Percentiles rank a stretch among this genome's conserved stretches.
Evolutionary conservation across 2,329 filamentous ascomycete species (phyloP).

Genomic region (Calycina marina): DNA sequence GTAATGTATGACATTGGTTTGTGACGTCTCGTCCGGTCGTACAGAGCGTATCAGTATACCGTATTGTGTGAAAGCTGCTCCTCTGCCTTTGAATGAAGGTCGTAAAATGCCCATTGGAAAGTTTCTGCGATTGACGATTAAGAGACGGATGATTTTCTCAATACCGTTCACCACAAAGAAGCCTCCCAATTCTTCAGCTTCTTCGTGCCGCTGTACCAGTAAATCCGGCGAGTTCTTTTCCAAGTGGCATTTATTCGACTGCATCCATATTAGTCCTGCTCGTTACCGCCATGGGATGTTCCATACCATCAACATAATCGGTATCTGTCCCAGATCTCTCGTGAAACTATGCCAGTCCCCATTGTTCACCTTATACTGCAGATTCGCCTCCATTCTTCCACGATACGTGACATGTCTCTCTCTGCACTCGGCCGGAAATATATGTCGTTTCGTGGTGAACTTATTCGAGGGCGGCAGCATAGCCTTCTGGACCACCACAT

Average conservation of each 20-base stretch:
- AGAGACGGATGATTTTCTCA: conserved; percentile 88
- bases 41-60: conserved; percentile 88
- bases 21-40: conserved; percentile 91
- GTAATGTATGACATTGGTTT: conserved; percentile 95
- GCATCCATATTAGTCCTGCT: conserved; percentile 2
- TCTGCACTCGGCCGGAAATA: conserved; percentile 84
- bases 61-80: conserved; percentile 72
- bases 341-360: conserved; percentile 71
- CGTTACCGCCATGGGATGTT: background rate
- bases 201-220: conserved; percentile 78
- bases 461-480: conserved; percentile 72
- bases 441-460: conserved; percentile 66
- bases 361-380: conserved; percentile 80
- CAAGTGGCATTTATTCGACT: conserved; percentile 85
- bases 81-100: conserved; percentile 78
- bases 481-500: conserved; percentile 72
- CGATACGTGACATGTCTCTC: conserved; percentile 87
- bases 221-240: conserved; percentile 70
- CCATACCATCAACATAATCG: conserved; percentile 77
- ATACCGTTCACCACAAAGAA: conserved; percentile 98
- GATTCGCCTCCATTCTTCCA: conserved; percentile 66
- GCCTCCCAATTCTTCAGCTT: conserved; percentile 88
- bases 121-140: conserved; percentile 82
- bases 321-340: conserved; percentile 75
- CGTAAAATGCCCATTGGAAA: conserved; percentile 91